A percentile compares a stretch with the other conserved stretches of the same genome.
Conservation (phyloP, 2,329 filamentous ascomycete species). For the Byssochlamys sp. region DNA sequence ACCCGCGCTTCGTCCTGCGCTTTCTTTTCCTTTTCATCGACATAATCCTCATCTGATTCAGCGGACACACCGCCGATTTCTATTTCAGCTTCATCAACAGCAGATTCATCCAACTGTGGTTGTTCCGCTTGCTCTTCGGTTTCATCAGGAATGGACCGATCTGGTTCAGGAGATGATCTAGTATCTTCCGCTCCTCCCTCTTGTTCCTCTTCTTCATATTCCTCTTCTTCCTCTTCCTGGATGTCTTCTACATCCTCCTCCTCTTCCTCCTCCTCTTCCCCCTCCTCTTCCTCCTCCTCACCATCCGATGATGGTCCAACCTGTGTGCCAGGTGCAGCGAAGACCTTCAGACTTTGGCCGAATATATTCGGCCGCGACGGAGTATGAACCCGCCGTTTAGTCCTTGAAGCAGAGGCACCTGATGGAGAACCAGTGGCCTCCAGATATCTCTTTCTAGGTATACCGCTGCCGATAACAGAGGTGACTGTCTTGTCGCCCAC, state of each 20-base stretch:
- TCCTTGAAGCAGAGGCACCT: constrained; percentile 18
- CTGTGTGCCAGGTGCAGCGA: constrained; percentile 47
- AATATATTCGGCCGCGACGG: constrained; percentile 32
- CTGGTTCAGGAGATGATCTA: neutral
- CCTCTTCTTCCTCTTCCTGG: constrained; percentile 11
- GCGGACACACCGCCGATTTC: constrained; percentile 1
- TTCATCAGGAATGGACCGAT: neutral
- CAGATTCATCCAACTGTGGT: constrained; percentile 6
- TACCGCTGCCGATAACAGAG: constrained; percentile 53
- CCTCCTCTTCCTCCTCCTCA: constrained; percentile 16
- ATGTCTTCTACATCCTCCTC: constrained; percentile 13
- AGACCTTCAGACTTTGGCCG: constrained; percentile 40
- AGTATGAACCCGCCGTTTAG: constrained; percentile 32
- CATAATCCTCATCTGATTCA: constrained; percentile 30
- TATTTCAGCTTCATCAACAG: constrained; percentile 10
- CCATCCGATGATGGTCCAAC: constrained; percentile 9
- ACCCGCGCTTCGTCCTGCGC: constrained; percentile 36
- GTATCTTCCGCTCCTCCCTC: neutral
- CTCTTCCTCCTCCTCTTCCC: constrained; percentile 12
- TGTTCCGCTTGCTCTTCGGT: neutral
- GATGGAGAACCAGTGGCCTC: constrained; percentile 14
- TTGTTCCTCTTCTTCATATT: neutral
- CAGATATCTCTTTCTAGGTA: constrained; percentile 26
- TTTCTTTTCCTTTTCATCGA: constrained; percentile 50
- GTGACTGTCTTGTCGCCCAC: constrained; percentile 60